Evolutionary conservation across 2,329 filamentous ascomycete genomes (phyloP).

Genomic region (Penicillium vulpinum): DNA sequence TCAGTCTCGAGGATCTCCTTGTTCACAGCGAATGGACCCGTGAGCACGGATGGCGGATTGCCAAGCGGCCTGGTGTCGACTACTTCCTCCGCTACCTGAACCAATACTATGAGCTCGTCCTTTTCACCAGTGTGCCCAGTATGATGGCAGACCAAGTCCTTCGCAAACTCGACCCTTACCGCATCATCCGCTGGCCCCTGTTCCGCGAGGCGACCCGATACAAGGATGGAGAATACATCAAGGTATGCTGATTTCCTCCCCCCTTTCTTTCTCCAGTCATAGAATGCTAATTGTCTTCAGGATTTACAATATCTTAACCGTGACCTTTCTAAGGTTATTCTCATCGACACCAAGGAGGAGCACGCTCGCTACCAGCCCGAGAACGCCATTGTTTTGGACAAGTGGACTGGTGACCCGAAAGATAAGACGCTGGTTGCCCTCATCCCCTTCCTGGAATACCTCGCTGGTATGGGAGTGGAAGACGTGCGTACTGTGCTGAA

Average conservation of each 20-base stretch:
- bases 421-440: constrained; percentile 85
- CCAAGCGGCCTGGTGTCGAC: constrained; percentile 91
- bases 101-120: constrained; percentile 96
- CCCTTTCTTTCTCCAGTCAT: constrained; percentile 16
- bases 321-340: constrained; percentile 89
- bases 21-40: constrained; percentile 93
- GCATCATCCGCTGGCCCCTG: constrained; percentile 90
- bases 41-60: constrained; percentile 91
- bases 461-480: constrained; percentile 86
- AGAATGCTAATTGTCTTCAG: constrained; percentile 47
- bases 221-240: constrained; percentile 92
- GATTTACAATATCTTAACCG: constrained; percentile 98
- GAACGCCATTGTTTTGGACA: constrained; percentile 87
- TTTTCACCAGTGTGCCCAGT: constrained; percentile 88
- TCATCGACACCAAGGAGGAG: constrained; percentile 80
- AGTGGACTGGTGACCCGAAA: constrained; percentile 80
- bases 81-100: constrained; percentile 97
- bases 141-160: constrained; percentile 83
- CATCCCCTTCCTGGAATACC: constrained; percentile 96
- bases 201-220: constrained; percentile 97
- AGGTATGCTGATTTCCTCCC: constrained; percentile 57
- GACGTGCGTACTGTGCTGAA: constrained; percentile 85
- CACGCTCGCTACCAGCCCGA: constrained; percentile 92
- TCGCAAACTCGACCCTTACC: constrained; percentile 91
- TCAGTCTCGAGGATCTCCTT: constrained; percentile 90